Evolutionary conservation across 352 stramenopile species (phyloP).

Genomic region (Phytophthora macrochlamydospora): DNA sequence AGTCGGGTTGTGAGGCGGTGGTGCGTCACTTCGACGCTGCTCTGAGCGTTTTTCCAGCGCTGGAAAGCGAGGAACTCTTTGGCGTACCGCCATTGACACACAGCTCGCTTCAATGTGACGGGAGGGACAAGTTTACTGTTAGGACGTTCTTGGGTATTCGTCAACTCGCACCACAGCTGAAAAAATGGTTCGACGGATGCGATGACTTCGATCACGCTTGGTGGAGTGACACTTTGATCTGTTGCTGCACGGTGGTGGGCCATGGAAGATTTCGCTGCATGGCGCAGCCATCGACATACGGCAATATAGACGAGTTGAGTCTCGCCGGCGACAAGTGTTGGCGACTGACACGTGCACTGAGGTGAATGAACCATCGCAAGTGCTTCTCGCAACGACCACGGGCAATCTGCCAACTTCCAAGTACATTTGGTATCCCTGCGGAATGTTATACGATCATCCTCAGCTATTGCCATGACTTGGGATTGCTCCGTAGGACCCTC

Average conservation of each 20-base stretch:
- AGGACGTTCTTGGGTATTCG: neutral
- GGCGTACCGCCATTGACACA: slow-evolving; percentile 42
- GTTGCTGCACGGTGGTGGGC: neutral
- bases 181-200: slow-evolving; percentile 26
- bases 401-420: slow-evolving; percentile 17
- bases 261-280: slow-evolving; percentile 3
- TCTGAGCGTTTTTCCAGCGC: slow-evolving; percentile 35
- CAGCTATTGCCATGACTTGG: neutral
- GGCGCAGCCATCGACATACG: slow-evolving; percentile 40
- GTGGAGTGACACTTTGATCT: neutral
- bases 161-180: slow-evolving; percentile 22
- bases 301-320: slow-evolving; percentile 27
- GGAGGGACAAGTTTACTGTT: slow-evolving; percentile 5
- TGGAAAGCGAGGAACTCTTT: slow-evolving; percentile 41
- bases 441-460: neutral
- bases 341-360: slow-evolving; percentile 32
- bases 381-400: slow-evolving; percentile 42
- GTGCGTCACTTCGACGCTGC: slow-evolving; percentile 25
- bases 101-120: slow-evolving; percentile 17
- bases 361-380: slow-evolving; percentile 31
- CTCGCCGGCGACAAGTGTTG: slow-evolving; percentile 9
- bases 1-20: slow-evolving; percentile 33
- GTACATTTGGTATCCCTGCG: neutral
- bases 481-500: neutral
- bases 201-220: slow-evolving; percentile 15